These are phyloP conservation scores for Xylaria polymorpha DNA, from an alignment of 2,329 filamentous ascomycete species.

Conservation along the genomic window DNA sequence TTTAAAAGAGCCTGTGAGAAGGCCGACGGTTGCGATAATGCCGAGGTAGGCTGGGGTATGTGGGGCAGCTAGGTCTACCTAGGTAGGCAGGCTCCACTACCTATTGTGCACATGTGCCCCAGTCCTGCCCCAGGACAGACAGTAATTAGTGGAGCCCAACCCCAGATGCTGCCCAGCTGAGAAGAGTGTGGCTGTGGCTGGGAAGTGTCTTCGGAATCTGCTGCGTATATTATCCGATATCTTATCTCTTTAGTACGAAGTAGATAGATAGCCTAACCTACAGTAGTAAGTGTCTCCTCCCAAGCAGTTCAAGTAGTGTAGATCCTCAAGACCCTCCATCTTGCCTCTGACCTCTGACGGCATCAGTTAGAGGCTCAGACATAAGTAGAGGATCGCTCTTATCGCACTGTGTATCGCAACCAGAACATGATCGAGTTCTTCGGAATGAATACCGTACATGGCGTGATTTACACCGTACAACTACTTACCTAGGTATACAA, in stretches of 20 bases:
- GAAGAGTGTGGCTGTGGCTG: not conserved
- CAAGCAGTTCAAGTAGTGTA: not conserved
- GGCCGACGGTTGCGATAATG: constrained; percentile 14
- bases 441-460: not conserved
- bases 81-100: constrained; percentile 1
- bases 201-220: constrained; percentile 9
- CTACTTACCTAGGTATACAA: not conserved
- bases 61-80: constrained; percentile 24
- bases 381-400: not conserved
- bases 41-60: constrained; percentile 36
- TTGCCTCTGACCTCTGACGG: constrained; percentile 37
- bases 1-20: constrained; percentile 15
- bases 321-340: constrained; percentile 1
- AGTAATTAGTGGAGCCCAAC: not conserved
- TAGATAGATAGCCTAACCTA: no score
- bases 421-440: not conserved
- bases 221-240: constrained; percentile 24
- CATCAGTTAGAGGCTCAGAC: constrained; percentile 28
- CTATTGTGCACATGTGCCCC: constrained; percentile 7
- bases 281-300: no score
- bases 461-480: constrained; percentile 11
- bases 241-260: constrained; percentile 17
- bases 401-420: constrained; percentile 11
- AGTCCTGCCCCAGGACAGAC: constrained; percentile 16
- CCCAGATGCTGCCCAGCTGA: not conserved